A percentile compares a stretch with the other conserved stretches of the same genome.
Evolutionary conservation across 495 filamentous ascomycete genomes (phyloP).

Genomic region (Podospora pseudopauciseta): DNA sequence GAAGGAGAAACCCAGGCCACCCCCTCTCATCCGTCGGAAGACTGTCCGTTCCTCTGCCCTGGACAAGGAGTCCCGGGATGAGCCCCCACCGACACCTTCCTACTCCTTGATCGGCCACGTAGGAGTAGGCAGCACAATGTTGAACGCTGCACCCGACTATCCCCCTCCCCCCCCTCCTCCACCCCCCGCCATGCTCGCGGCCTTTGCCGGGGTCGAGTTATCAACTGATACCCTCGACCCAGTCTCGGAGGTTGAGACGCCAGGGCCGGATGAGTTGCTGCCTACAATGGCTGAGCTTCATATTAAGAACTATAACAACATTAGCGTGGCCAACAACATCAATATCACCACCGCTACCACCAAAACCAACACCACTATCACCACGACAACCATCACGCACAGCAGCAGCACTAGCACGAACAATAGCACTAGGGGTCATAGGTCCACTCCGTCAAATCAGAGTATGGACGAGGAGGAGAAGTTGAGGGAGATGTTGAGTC

Average conservation of each 20-base stretch:
- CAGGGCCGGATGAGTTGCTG: slow-evolving; percentile 6
- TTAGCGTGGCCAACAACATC: not conserved
- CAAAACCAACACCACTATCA: not conserved
- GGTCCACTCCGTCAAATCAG: not conserved
- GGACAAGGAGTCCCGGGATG: not conserved
- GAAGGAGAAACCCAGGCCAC: not conserved
- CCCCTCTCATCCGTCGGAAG: slow-evolving; percentile 7
- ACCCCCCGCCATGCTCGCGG: not conserved
- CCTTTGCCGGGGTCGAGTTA: slow-evolving; percentile 17
- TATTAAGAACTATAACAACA: not conserved
- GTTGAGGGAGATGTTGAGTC: not conserved
- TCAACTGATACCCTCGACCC: slow-evolving; percentile 31
- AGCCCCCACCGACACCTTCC: slow-evolving; percentile 11
- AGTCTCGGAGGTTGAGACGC: slow-evolving; percentile 29
- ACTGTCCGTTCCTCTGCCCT: slow-evolving; percentile 27
- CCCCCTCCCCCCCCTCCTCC: not conserved
- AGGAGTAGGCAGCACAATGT: not conserved
- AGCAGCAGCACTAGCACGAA: too few relatives aligned
- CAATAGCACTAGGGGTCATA: not conserved
- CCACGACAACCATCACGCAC: too few relatives aligned
- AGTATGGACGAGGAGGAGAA: not conserved
- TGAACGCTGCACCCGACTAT: not conserved
- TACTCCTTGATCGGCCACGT: not conserved
- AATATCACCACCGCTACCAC: not conserved
- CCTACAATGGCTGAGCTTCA: not conserved